Conservation (phyloP, 441 rosid species). For the Gossypium schwendimanii region DNA sequence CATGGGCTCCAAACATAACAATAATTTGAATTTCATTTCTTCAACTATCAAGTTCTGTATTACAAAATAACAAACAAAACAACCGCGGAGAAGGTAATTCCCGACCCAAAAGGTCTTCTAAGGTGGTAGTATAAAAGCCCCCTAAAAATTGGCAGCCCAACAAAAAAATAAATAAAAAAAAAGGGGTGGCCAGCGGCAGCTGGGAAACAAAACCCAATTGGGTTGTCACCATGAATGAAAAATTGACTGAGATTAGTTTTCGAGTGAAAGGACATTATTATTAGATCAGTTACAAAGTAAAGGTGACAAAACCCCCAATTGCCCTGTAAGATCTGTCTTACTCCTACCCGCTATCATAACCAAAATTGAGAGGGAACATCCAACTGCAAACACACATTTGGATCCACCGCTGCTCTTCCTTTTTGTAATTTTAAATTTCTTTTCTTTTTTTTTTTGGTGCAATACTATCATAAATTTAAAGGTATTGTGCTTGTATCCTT, state of each 20-base stretch:
- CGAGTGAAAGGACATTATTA: background rate
- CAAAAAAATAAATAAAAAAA: background rate
- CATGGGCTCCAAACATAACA: background rate
- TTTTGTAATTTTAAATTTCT: background rate
- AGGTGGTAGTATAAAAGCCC: background rate
- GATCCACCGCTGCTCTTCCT: background rate
- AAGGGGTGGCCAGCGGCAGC: background rate
- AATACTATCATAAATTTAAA: conserved; percentile 25
- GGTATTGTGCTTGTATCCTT: conserved; percentile 91
- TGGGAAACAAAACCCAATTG: background rate
- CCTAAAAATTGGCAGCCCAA: conserved; percentile 1
- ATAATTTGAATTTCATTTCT: conserved; percentile 1
- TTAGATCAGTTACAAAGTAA: background rate
- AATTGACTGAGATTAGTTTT: background rate
- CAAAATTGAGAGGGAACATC: conserved; percentile 25
- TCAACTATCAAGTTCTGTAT: conserved; percentile 1
- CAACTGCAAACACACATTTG: background rate
- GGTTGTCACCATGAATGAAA: background rate
- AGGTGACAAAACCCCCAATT: background rate
- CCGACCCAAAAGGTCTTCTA: background rate
- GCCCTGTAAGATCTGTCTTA: background rate
- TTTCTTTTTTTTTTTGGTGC: no score
- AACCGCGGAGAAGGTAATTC: background rate
- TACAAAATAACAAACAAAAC: conserved; percentile 8
- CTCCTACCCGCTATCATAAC: background rate